phyloP scores from a whole-genome alignment of 495 filamentous ascomycete species.

The Xylaria bambusicola region DNA sequence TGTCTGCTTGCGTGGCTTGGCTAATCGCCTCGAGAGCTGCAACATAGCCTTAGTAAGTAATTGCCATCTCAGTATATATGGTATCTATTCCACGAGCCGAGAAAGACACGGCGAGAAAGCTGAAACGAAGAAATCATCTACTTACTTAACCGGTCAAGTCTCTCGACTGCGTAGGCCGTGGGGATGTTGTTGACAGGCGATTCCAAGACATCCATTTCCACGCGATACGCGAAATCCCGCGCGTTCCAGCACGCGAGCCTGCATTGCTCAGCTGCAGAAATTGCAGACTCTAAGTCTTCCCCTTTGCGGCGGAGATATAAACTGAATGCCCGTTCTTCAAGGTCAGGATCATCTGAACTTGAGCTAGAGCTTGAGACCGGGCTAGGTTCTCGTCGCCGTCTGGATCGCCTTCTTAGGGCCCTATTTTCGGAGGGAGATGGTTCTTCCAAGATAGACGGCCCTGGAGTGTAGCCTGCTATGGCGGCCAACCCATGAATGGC shows the following conservation, averaged over 20 bases:
- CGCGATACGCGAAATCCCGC: not conserved
- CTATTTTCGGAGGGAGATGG: too few species aligned
- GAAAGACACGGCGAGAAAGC: too few species aligned
- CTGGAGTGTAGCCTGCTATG: too few species aligned
- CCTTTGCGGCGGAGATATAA: not conserved
- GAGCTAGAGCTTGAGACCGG: not conserved
- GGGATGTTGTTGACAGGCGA: not conserved
- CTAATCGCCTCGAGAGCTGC: too few species aligned
- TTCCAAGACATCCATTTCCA: not conserved
- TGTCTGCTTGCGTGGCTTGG: too few species aligned
- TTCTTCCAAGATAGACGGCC: too few species aligned
- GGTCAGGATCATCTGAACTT: too few species aligned
- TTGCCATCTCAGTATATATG: too few species aligned
- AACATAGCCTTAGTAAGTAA: too few species aligned
- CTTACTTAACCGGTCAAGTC: slow-evolving; percentile 3
- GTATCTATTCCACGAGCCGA: too few species aligned
- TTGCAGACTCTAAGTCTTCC: not conserved
- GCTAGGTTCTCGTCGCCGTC: not conserved
- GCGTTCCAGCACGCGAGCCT: not conserved
- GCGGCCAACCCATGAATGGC: too few species aligned
- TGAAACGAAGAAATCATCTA: not conserved
- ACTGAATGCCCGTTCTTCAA: too few species aligned
- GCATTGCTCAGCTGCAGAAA: not conserved
- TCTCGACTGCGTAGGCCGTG: slow-evolving; percentile 1
- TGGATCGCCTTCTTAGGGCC: not conserved